phyloP scores from a whole-genome alignment of 495 filamentous ascomycete genomes.

The Penicillium malachiteum region DNA sequence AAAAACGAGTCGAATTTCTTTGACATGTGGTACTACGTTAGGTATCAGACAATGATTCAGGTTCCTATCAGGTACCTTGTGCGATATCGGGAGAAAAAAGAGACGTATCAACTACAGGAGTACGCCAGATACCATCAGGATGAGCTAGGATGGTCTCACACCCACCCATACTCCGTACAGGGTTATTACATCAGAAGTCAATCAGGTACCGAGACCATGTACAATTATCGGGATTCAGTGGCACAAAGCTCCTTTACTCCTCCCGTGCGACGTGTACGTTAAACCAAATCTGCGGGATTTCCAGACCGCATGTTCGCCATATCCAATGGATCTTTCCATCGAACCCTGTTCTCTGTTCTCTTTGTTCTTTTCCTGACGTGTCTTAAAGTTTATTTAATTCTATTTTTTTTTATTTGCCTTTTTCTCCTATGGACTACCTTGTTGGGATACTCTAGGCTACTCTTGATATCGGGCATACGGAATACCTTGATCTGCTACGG shows the following conservation, averaged over 20 bases:
- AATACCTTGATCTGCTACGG: no score
- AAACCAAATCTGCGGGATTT: conserved; percentile 7
- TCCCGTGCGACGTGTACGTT: conserved; percentile 12
- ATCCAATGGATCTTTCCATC: conserved; percentile 11
- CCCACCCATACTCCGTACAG: no score
- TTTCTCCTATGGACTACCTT: neutral
- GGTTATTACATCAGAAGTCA: conserved; percentile 3
- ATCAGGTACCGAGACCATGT: conserved; percentile 11
- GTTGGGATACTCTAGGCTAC: no score
- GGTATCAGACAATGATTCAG: no score
- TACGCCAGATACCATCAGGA: neutral
- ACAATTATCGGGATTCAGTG: neutral
- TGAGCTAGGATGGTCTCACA: neutral
- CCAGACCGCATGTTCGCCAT: conserved; percentile 21
- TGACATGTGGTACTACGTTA: no score
- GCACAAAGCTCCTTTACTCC: neutral
- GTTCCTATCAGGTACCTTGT: neutral
- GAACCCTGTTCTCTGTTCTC: neutral
- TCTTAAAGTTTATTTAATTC: neutral
- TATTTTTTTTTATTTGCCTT: neutral
- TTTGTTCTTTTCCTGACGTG: neutral
- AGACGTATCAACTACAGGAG: neutral
- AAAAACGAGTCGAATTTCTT: no score
- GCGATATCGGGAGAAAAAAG: neutral
- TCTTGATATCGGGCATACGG: no score